Base-by-base conservation (phyloP, 2,329 filamentous ascomycete genomes). In the Penicillium sp. region DNA sequence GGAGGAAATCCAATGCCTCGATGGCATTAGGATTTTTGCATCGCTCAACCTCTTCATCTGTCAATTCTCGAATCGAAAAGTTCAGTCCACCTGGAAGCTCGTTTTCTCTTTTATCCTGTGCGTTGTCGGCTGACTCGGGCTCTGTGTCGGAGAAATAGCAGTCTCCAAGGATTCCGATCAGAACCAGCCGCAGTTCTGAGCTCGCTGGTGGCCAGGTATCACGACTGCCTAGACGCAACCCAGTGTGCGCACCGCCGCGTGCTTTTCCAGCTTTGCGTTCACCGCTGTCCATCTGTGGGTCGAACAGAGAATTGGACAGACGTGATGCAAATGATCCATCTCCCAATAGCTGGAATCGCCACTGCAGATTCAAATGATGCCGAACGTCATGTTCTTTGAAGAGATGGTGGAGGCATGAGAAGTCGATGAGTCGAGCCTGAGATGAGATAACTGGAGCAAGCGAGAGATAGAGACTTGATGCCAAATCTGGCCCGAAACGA, bases 171-270 rank as follows among this genome's bases (percentile, higher is more conserved):
- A 97, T 80, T 0, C 89, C 90, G 80, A 91, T 95, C 15, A 98
- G 76, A 0, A 89, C 89, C 4, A 97, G 77, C 8, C 90, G 83
- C n/a, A 98, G 74, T 67, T 97, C 93, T 0, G 91, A 96, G 67
- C 88, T 95, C 23, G 90, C 90, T 4, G 93, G 93, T 24, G 93
- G 93, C 93, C 93, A 97, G 28, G 79, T 88, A 47, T 88, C 83
- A 60, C 89, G 81, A 2, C 81, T 82, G n/a, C 87, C 87, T 0
- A 97, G 76, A 35, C 90, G 86, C 35, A 97, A 76, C 1, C 93
- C 92, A 77, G 95, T 92, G 12, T 81, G 74, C 50, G 84, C 81
- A 42, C 88, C 85, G 40, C 81, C 81, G 7, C 84, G 80, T 39
- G 87, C 81, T 28, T 85, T 77, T 3, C 89, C 88, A 15, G 81